Base-by-base conservation (phyloP, 2,329 filamentous ascomycete genomes). In the Calonectria ilicicola region DNA sequence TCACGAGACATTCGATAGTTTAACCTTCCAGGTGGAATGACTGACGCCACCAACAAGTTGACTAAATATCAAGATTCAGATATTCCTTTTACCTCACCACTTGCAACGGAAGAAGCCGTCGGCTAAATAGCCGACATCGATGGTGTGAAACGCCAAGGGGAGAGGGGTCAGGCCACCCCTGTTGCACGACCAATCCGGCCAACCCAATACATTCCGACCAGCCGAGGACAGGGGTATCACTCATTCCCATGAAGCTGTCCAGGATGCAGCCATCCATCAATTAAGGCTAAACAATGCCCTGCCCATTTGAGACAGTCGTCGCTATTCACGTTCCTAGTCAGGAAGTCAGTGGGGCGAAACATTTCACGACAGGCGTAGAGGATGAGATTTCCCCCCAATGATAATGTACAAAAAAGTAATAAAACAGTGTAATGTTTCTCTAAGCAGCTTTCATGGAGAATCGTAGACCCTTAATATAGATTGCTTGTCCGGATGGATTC, bases 321-420 rank as follows among this genome's bases (percentile, higher is more conserved):
- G 2, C 8, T 21, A 46, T 23, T 32, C 17, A n/a, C 8, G 6
- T 46, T 46, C 58, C 40, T 3, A 32, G 26, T 32, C 17, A 21
- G 40, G 58, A 32, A 46, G 5, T 23, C 38, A 46, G 27, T 19
- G 23, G 40, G 26, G 19, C 38, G 23, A 27, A 29, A 27, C 27
- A 23, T 44, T 44, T 5, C 12, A 63, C 44, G 15, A 32, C 19
- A 10, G 12, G 26, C 12, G 40, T 63, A 5, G 4, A 46, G 12
- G 26, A n/a, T 2, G 19, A 63, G 38, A 63, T 63, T 63, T 63
- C 38, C 58, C 58, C 58, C 58, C 40, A 63, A 63, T 63, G 19
- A 40, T 17, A 9, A 1, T 9, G 46, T 21, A 17, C 21, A 63
- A 32, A 63, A 42, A 19, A 44, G 35, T 8, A 62, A 62, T 44